Base-by-base conservation (phyloP, 257 asterid genomes). In the Paraleonurus japonicus region DNA sequence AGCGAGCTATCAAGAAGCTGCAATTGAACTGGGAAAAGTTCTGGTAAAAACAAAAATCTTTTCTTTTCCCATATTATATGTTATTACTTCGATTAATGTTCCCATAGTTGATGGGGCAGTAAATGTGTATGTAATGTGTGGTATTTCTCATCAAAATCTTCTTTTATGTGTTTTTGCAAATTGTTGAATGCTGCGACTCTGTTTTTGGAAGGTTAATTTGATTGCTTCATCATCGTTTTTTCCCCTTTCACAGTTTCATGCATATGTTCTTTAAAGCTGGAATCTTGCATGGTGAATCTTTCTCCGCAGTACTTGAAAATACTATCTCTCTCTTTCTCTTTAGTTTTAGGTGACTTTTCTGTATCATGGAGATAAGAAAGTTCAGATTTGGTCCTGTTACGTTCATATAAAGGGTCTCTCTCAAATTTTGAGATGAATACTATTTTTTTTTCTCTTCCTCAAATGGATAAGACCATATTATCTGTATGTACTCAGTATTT, bases 1-100 rank as follows among this genome's bases (percentile, higher is more conserved):
- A 67, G 48, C 84, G 51, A 92, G 92, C 81, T 92, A 92, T 62
- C 98, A 92, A 76, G 96, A 92, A 69, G 89, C 98, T 73, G 96
- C 98, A 60, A 80, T 87, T 82, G 90, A 89, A 69, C 90, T 92
- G 3, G 98, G 96, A 72, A 77, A 80, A 62, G 90, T 86, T 61
- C 65, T 92, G 98, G 98, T 88, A 88, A 47, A 65, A 15, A 5
- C 11, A 45, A n/a, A 4, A 7, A 0, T 1, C 48, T 69, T 9
- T 59, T 59, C 50, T 65, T 47, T 33, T 17, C 19, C 59, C 63
- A 2, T 54, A 61, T 67, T 24, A 19, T 47, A n/a, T n/a, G 3
- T 4, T n/a, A 5, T 62, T 74, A n/a, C n/a, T n/a, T n/a, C n/a
- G n/a, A n/a, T n/a, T n/a, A n/a, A n/a, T n/a, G n/a, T n/a, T n/a